Evolutionary conservation across 148 eudicot species (phyloP), one percentile per base, ranked within the genome.

Genomic region (Fagopyrum homotropicum): DNA sequence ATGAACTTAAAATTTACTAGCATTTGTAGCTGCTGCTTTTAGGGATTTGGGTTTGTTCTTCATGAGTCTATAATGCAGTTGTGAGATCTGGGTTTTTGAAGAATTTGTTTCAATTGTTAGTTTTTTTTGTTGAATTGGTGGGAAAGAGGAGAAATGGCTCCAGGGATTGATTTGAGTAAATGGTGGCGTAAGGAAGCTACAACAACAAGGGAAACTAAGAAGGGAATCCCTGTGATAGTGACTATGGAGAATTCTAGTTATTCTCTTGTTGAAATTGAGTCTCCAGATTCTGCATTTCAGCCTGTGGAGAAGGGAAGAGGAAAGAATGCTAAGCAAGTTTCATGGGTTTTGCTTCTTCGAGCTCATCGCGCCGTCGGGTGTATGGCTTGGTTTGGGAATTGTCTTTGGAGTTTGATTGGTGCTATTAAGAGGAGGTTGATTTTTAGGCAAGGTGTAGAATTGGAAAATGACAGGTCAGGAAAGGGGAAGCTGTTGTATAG

Each of bases 341-440:
- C 88, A 9, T 87, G 90, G 90, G 90, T 87, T 72, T 81, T 87
- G 61, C 73, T 87, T 69, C 82, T 87, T 19, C 84, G 80, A 71
- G 90, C 88, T 45, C 90, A 87, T 56, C 82, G 80, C 75, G 90
- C 90, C 9, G 90, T 84, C 14, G 90, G 90, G 73, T 83, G 80
- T 75, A 48, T 87, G 9, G 81, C 88, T 43, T 84, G 89, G 89
- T 50, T 86, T n/a, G 89, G 89, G 7, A 84, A 75, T 59, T 70
- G 81, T 10, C 76, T 86, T 56, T 86, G 85, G 82, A 70, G 82
- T 70, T 74, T 87, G 17, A 75, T 85, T 43, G 83, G 81, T 22
- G 45, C 88, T 19, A 81, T 87, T 19, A 83, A 83, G 73, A 84
- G 78, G 60, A 83, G 90, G 56, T 56, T 87, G 55, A 55, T 84